Percentiles rank a stretch among this genome's conserved stretches.
phyloP scores from a whole-genome alignment of 1,284 basidiomycete genomes.

The Cryptococcus sp. region DNA sequence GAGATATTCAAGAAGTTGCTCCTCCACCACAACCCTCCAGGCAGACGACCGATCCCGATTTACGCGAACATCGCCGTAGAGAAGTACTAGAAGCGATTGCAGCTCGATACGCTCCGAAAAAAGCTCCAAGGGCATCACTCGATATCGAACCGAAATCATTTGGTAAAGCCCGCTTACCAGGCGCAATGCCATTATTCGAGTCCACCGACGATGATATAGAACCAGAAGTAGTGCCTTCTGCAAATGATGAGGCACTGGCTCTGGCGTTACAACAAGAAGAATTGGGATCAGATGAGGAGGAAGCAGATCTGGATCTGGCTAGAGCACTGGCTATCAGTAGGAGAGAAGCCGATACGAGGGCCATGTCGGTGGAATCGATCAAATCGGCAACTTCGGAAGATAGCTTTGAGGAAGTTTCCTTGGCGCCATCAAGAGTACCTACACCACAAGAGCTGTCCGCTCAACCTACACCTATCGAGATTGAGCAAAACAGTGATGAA shows the following conservation, averaged over 20 bases:
- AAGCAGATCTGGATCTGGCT: conserved; percentile 34
- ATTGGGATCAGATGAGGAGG: conserved; percentile 41
- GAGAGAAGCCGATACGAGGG: conserved; percentile 17
- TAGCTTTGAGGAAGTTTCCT: conserved; percentile 26
- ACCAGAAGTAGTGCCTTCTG: conserved; percentile 27
- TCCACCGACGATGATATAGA: conserved; percentile 54
- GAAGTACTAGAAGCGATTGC: conserved; percentile 65
- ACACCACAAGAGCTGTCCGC: conserved; percentile 4
- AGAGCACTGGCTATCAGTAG: conserved; percentile 31
- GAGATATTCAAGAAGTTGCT: conserved; percentile 59
- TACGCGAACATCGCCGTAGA: conserved; percentile 62
- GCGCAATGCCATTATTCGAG: conserved; percentile 56
- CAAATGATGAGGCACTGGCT: conserved; percentile 44
- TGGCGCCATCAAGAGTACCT: conserved; percentile 6
- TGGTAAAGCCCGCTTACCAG: conserved; percentile 23
- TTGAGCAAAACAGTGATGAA: conserved; percentile 10
- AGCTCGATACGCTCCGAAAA: conserved; percentile 55
- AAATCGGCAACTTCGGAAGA: conserved; percentile 23
- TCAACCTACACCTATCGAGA: conserved; percentile 2
- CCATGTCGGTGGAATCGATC: conserved; percentile 14
- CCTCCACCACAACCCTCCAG: conserved; percentile 50
- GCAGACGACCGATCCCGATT: conserved; percentile 56
- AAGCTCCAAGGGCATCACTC: conserved; percentile 30
- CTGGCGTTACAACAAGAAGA: conserved; percentile 45
- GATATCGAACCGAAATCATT: conserved; percentile 35